Conservation (phyloP, 2,329 filamentous ascomycete genomes). For the Zymoseptoria pseudotritici region DNA sequence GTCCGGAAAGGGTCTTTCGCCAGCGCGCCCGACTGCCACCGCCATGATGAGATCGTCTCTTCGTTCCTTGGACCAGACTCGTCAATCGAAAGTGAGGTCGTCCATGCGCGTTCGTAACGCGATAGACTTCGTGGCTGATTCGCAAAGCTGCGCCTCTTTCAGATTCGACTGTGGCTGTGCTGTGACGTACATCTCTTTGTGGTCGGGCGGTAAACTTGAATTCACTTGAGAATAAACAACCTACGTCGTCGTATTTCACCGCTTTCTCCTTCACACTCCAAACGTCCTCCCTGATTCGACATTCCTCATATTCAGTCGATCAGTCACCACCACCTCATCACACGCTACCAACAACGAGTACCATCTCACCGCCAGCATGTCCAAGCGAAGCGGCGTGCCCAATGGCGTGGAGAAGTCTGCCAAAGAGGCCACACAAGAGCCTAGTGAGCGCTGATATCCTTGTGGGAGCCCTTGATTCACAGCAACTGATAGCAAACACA, state of each 20-base stretch:
- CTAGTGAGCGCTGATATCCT: conserved; percentile 32
- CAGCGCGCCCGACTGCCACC: not conserved
- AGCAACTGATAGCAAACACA: conserved; percentile 27
- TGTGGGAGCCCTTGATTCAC: not conserved
- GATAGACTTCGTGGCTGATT: not conserved
- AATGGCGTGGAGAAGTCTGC: conserved; percentile 44
- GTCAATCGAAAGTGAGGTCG: not conserved
- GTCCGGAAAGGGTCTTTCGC: not conserved
- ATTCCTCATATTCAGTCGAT: not conserved
- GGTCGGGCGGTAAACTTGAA: not conserved
- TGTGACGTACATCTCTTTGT: not conserved
- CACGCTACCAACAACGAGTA: not conserved
- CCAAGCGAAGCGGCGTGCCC: conserved; percentile 51
- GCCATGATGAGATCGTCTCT: not conserved
- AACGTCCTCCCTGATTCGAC: not conserved
- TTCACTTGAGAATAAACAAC: not conserved
- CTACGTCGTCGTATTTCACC: not conserved
- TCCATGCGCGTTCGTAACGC: not conserved
- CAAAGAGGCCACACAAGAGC: conserved; percentile 32
- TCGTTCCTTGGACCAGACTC: not conserved
- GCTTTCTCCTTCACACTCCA: not conserved
- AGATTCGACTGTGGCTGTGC: not conserved
- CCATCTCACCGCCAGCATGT: conserved; percentile 43
- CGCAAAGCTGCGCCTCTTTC: not conserved
- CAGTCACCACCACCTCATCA: not conserved